Percentiles rank a stretch among this genome's conserved stretches.
phyloP scores from a whole-genome alignment of 106 monocot genomes.

The Dioscorea dumetorum region DNA sequence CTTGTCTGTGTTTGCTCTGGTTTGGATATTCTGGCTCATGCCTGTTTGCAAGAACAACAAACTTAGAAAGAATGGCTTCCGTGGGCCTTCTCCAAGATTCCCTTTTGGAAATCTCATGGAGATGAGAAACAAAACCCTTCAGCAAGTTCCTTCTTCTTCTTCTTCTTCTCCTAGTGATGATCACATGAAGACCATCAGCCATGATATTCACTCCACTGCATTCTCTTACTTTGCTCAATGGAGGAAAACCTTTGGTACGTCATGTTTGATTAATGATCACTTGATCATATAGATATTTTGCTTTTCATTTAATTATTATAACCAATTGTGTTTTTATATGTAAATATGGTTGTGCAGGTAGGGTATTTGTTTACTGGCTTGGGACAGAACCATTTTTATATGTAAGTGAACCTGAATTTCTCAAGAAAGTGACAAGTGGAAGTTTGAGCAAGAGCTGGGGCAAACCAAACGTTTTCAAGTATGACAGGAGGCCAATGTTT shows the following conservation, averaged over 20 bases:
- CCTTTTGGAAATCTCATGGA: conserved; percentile 60
- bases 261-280: not conserved
- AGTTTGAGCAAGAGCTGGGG: conserved; percentile 14
- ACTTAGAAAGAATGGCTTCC: conserved; percentile 40
- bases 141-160: not conserved
- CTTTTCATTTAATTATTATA: not conserved
- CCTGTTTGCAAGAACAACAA: conserved; percentile 14
- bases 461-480: conserved; percentile 48
- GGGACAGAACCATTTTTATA: conserved; percentile 42
- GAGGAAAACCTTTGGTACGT: conserved; percentile 58
- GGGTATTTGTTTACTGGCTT: conserved; percentile 81
- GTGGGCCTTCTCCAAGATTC: conserved; percentile 59
- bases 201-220: conserved; percentile 56
- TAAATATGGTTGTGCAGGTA: conserved; percentile 26
- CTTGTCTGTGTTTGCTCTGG: conserved; percentile 6
- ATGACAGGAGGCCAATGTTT: conserved; percentile 64
- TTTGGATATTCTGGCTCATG: conserved; percentile 22
- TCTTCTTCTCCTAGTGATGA: not conserved
- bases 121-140: conserved; percentile 17
- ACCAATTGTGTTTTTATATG: no score
- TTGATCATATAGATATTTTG: not conserved
- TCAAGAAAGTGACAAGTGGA: conserved; percentile 8
- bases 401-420: conserved; percentile 20
- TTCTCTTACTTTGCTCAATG: conserved; percentile 69
- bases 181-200: conserved; percentile 5